phyloP scores from a whole-genome alignment of 225 moss, liverwort and hornwort species.

The Takakia lepidozioides region DNA sequence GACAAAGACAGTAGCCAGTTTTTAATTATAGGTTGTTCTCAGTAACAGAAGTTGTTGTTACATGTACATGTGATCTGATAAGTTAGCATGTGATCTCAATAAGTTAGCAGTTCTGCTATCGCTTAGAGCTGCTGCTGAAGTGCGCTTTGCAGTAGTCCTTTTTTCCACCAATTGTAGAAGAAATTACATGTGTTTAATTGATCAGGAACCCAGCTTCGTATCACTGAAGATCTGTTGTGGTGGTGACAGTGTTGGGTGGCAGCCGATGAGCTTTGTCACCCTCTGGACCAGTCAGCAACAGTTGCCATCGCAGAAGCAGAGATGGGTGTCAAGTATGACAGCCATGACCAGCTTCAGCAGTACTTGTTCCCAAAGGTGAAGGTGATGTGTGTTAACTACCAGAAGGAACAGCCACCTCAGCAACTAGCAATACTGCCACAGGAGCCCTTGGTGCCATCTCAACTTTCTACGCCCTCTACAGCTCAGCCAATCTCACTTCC shows the following conservation, averaged over 20 bases:
- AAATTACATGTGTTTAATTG: too few relatives aligned
- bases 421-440: too few relatives aligned
- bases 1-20: too few relatives aligned
- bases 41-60: slow-evolving; percentile 2
- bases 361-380: slow-evolving; percentile 18
- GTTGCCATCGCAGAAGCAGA: slow-evolving; percentile 17
- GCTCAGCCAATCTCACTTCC: slow-evolving; percentile 18
- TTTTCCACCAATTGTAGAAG: too few relatives aligned
- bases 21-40: neutral
- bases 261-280: slow-evolving; percentile 29
- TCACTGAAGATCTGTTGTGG: too few relatives aligned
- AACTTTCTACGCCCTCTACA: slow-evolving; percentile 3
- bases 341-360: slow-evolving; percentile 17
- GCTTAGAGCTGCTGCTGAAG: neutral
- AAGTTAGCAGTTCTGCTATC: neutral
- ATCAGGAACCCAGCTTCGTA: too few relatives aligned
- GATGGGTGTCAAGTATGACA: slow-evolving; percentile 4
- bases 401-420: slow-evolving; percentile 5
- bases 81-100: too few relatives aligned
- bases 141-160: too few relatives aligned
- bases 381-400: slow-evolving; percentile 8
- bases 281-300: slow-evolving; percentile 24
- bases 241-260: slow-evolving; percentile 51
- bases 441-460: too few relatives aligned
- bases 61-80: neutral